These are phyloP conservation scores for Calonectria honghensis DNA, from an alignment of 2,329 filamentous ascomycete genomes.

Conservation along the genomic window DNA sequence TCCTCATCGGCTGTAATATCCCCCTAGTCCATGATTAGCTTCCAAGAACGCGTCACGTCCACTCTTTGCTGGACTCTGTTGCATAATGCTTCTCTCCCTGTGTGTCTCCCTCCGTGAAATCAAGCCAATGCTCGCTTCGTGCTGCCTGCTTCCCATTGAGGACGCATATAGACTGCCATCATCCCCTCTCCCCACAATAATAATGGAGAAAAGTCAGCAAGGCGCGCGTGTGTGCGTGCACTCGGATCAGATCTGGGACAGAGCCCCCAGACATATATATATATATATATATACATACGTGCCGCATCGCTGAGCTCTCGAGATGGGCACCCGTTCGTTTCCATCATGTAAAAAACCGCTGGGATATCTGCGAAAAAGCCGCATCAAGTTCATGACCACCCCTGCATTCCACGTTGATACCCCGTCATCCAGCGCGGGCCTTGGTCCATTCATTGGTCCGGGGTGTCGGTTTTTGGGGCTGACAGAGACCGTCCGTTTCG, in stretches of 20 bases:
- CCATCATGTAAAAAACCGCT: conserved; percentile 15
- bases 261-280: conserved; percentile 10
- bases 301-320: neutral
- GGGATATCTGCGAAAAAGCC: conserved; percentile 31
- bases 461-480: conserved; percentile 1
- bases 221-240: neutral
- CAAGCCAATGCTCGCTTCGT: neutral
- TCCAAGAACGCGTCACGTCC: conserved; percentile 28
- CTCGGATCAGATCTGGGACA: neutral
- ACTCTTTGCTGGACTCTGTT: conserved; percentile 6
- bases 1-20: conserved; percentile 25
- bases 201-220: neutral
- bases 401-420: conserved; percentile 41
- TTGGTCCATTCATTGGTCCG: conserved; percentile 30
- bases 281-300: neutral
- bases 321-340: conserved; percentile 4
- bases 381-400: conserved; percentile 40
- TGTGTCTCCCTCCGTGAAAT: neutral
- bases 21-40: conserved; percentile 26
- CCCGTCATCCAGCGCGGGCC: conserved; percentile 38
- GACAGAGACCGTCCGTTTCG: conserved; percentile 17
- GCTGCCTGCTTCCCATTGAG: neutral
- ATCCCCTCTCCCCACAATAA: neutral
- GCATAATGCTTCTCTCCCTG: neutral
- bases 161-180: neutral